phyloP scores from a whole-genome alignment of 2,329 filamentous ascomycete species.

The Ceratocystis colombiana region DNA sequence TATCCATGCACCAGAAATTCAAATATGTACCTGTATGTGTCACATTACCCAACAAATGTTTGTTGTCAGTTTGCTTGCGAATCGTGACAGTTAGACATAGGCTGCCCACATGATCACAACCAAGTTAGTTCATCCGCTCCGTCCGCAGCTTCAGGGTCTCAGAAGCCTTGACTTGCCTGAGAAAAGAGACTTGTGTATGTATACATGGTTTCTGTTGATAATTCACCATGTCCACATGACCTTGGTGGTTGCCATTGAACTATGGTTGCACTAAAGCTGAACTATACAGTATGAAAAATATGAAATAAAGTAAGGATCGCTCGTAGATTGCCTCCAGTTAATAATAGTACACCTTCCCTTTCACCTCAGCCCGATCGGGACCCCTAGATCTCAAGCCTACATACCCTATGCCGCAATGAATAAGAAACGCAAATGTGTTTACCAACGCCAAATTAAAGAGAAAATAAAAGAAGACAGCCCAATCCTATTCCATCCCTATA shows the following conservation, averaged over 20 bases:
- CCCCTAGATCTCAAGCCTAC: background rate
- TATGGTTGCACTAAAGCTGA: background rate
- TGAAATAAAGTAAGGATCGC: background rate
- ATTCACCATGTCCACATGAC: background rate
- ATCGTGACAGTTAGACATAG: background rate
- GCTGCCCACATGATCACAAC: background rate
- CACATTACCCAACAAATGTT: background rate
- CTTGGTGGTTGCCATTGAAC: background rate
- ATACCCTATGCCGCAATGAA: background rate
- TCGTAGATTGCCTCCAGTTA: background rate
- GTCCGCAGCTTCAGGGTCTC: background rate
- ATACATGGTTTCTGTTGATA: background rate
- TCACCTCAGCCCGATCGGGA: background rate
- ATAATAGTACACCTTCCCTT: slow-evolving; percentile 4
- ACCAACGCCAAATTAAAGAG: background rate
- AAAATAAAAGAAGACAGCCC: background rate
- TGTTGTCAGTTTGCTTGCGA: background rate
- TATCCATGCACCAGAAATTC: too few species aligned
- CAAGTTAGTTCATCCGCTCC: background rate
- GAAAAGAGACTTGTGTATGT: background rate
- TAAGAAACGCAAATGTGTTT: slow-evolving; percentile 1
- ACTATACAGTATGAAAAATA: background rate
- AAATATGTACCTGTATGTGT: background rate
- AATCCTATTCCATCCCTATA: background rate
- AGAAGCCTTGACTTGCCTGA: background rate